Conservation (phyloP, 2,329 filamentous ascomycete species). For the Aspergillus spinulosporus region DNA sequence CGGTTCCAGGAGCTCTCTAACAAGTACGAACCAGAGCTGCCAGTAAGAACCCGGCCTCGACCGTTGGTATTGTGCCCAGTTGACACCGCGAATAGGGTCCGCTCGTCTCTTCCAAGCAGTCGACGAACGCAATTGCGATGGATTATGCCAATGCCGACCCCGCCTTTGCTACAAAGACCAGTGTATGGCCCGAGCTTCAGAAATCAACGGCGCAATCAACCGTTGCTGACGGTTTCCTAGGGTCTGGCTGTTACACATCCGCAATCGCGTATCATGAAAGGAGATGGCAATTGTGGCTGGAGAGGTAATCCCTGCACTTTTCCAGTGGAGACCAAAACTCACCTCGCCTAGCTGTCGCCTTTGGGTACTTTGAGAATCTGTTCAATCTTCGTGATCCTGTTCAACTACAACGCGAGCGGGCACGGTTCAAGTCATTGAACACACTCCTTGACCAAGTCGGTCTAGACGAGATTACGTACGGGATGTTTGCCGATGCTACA, state of each 20-base stretch:
- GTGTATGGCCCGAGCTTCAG: conserved; percentile 52
- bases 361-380: conserved; percentile 87
- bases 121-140: conserved; percentile 73
- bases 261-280: conserved; percentile 81
- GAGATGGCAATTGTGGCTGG: conserved; percentile 97
- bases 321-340: conserved; percentile 14
- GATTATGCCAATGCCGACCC: conserved; percentile 89
- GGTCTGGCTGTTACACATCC: conserved; percentile 79
- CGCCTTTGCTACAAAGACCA: conserved; percentile 81
- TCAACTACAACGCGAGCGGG: conserved; percentile 68
- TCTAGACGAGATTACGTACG: conserved; percentile 68
- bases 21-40: conserved; percentile 59
- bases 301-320: conserved; percentile 68
- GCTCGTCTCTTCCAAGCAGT: conserved; percentile 74
- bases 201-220: not conserved
- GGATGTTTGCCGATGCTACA: conserved; percentile 80
- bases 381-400: conserved; percentile 65
- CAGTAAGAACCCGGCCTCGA: conserved; percentile 40
- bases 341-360: conserved; percentile 71
- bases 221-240: conserved; percentile 48
- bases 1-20: conserved; percentile 63
- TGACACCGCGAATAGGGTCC: conserved; percentile 61
- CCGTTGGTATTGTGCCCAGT: conserved; percentile 11
- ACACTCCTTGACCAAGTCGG: conserved; percentile 69
- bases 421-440: conserved; percentile 70